Conservation (phyloP, 2,329 filamentous ascomycete genomes). For the Didymosphaeria variabile region DNA sequence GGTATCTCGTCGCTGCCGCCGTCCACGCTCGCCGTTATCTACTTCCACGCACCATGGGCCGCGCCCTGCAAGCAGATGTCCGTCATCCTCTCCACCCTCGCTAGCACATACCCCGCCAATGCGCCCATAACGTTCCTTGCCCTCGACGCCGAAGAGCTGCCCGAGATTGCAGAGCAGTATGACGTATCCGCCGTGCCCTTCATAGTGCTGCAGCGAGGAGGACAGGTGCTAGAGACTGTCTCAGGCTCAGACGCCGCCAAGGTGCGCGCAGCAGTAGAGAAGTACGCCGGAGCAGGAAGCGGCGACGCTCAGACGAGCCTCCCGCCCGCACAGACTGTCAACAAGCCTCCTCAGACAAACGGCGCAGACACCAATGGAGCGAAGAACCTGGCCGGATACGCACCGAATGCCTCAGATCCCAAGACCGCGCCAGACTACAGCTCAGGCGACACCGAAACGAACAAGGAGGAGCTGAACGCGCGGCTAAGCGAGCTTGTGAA, state of each 20-base stretch:
- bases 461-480: slow-evolving; percentile 85
- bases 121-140: slow-evolving; percentile 83
- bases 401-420: slow-evolving; percentile 53
- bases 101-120: slow-evolving; percentile 80
- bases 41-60: slow-evolving; percentile 97
- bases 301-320: slow-evolving; percentile 49
- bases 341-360: slow-evolving; percentile 53
- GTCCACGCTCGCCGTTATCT: slow-evolving; percentile 80
- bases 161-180: slow-evolving; percentile 90
- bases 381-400: slow-evolving; percentile 57
- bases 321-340: slow-evolving; percentile 55
- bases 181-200: slow-evolving; percentile 95
- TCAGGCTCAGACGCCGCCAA: slow-evolving; percentile 89
- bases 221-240: slow-evolving; percentile 81
- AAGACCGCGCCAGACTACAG: slow-evolving; percentile 58
- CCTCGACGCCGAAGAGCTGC: slow-evolving; percentile 93
- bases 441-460: slow-evolving; percentile 52
- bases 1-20: slow-evolving; percentile 73
- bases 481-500: slow-evolving; percentile 86
- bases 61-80: slow-evolving; percentile 95
- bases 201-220: slow-evolving; percentile 81
- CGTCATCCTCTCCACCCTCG: slow-evolving; percentile 83
- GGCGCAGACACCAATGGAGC: slow-evolving; percentile 42
- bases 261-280: slow-evolving; percentile 86
- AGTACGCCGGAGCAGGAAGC: slow-evolving; percentile 68